Base-by-base conservation (phyloP, 2,329 filamentous ascomycete species). In the Sodiomyces alkalinus region DNA sequence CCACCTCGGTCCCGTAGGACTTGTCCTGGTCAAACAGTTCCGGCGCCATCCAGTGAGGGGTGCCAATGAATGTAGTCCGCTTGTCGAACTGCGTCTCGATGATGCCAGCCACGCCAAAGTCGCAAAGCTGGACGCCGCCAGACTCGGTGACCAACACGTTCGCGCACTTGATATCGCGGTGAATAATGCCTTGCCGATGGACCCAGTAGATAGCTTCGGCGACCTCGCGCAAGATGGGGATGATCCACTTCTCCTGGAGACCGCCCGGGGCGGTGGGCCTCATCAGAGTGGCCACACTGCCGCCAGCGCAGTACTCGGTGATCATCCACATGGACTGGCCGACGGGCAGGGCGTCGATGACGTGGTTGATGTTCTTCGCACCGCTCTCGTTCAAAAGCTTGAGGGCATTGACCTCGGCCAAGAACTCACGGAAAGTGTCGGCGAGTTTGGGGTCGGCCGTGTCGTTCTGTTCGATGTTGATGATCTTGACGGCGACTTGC, bases 321-420 rank as follows among this genome's bases (percentile, higher is more conserved):
- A 90, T 72, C 58, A 90, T 81, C 82, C 82, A 92, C 56, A 92
- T 75, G 34, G 81, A 71, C 40, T 79, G 74, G 22, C 79, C 78
- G 20, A 87, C 72, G 7, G 79, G 73, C 13, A 86, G 63, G 4
- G 80, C 80, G 39, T 86, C 80, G 41, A 86, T 74, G 28, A 87
- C 77, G 41, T 75, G 68, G 47, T 87, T 90, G 53, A 92, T 74
- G 45, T 87, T 87, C 39, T 69, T 68, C 12, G 80, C 80, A 26
- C 74, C 76, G 39, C 67, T 78, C 39, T 81, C 75, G 43, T 76
- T 74, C 28, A 92, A 61, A 33, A 80, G 60, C 42, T 80, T 73
- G 27, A 92, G 58, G 15, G 81, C 66, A 36, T 63, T 70, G 42
- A 78, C 68, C 49, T 79, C 72, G 43, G 76, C 77, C 40, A 77